Evolutionary conservation across 2,329 filamentous ascomycete genomes (phyloP).

Genomic region (Nothophaeocryptopus gaeumannii): DNA sequence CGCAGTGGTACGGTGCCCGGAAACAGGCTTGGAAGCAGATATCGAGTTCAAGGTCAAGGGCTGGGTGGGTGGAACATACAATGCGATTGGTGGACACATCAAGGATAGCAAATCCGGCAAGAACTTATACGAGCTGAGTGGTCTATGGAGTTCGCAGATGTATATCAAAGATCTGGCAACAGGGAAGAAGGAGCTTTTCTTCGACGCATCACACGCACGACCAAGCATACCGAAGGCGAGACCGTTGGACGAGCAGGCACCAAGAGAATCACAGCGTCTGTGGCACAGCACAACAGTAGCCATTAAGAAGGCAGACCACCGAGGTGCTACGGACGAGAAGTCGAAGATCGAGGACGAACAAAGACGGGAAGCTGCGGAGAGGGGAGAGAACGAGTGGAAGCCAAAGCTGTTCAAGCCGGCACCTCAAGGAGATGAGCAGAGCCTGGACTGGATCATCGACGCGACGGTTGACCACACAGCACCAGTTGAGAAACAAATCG

Average conservation of each 20-base stretch:
- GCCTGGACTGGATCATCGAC: conserved; percentile 92
- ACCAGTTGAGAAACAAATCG: conserved; percentile 62
- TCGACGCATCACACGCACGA: conserved; percentile 77
- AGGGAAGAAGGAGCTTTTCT: conserved; percentile 83
- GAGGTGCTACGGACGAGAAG: conserved; percentile 88
- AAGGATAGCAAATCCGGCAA: conserved; percentile 85
- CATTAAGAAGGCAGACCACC: conserved; percentile 81
- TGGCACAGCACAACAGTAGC: conserved; percentile 82
- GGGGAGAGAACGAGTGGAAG: conserved; percentile 80
- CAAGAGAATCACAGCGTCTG: conserved; percentile 83
- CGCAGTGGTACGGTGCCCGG: conserved; percentile 87
- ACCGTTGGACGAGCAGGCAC: conserved; percentile 80
- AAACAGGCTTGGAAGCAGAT: conserved; percentile 80
- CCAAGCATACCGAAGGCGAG: conserved; percentile 71
- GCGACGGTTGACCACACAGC: conserved; percentile 68
- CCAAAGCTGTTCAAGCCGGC: conserved; percentile 81
- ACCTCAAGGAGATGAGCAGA: conserved; percentile 63
- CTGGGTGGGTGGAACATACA: conserved; percentile 94
- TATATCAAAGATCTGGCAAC: conserved; percentile 80
- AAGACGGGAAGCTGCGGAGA: conserved; percentile 78
- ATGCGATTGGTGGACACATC: conserved; percentile 88
- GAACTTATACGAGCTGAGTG: conserved; percentile 83
- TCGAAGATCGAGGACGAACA: conserved; percentile 93
- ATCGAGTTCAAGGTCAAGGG: conserved; percentile 99
- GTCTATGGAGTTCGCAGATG: conserved; percentile 95